Evolutionary conservation across 177 flowering plant species (phyloP).

Genomic region (Vitis hybrid): DNA sequence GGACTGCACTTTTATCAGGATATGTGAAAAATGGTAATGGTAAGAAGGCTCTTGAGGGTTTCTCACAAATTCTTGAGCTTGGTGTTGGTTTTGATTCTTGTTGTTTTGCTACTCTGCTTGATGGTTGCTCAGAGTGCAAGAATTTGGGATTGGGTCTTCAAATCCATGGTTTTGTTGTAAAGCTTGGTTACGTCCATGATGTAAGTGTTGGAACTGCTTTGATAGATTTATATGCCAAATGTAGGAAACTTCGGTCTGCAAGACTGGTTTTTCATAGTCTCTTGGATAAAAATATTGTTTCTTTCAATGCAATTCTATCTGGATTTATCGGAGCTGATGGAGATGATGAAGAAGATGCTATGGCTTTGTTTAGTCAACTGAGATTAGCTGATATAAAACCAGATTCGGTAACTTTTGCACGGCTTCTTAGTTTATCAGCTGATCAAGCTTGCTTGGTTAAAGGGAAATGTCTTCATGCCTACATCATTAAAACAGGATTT

Average conservation of each 20-base stretch:
- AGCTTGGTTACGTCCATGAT: slow-evolving; percentile 26
- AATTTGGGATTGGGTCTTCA: slow-evolving; percentile 23
- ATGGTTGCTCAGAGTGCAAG: slow-evolving; percentile 28
- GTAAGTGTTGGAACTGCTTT: slow-evolving; percentile 36
- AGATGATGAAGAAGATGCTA: slow-evolving; percentile 25
- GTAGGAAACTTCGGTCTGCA: slow-evolving; percentile 29
- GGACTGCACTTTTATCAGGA: slow-evolving; percentile 39
- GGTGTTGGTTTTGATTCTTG: slow-evolving; percentile 23
- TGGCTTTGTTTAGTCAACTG: slow-evolving; percentile 32
- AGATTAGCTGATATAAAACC: slow-evolving; percentile 32
- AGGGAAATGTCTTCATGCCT: slow-evolving; percentile 43
- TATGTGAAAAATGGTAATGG: slow-evolving; percentile 25
- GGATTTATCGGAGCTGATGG: slow-evolving; percentile 25
- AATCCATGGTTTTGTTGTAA: slow-evolving; percentile 35
- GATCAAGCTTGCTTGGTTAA: slow-evolving; percentile 27
- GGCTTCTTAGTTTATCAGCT: slow-evolving; percentile 40
- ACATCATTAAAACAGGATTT: slow-evolving; percentile 34
- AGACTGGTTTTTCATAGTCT: slow-evolving; percentile 22
- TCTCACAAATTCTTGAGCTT: slow-evolving; percentile 20
- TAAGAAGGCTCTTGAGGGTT: slow-evolving; percentile 20
- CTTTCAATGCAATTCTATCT: slow-evolving; percentile 39
- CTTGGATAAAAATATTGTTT: slow-evolving; percentile 21
- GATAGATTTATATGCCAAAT: slow-evolving; percentile 43
- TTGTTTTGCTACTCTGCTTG: slow-evolving; percentile 21
- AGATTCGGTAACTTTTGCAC: slow-evolving; percentile 38